Percentiles rank a stretch among this genome's conserved stretches.
Evolutionary conservation across 2,329 filamentous ascomycete genomes (phyloP).

Genomic region (Fusarium miscanthi): DNA sequence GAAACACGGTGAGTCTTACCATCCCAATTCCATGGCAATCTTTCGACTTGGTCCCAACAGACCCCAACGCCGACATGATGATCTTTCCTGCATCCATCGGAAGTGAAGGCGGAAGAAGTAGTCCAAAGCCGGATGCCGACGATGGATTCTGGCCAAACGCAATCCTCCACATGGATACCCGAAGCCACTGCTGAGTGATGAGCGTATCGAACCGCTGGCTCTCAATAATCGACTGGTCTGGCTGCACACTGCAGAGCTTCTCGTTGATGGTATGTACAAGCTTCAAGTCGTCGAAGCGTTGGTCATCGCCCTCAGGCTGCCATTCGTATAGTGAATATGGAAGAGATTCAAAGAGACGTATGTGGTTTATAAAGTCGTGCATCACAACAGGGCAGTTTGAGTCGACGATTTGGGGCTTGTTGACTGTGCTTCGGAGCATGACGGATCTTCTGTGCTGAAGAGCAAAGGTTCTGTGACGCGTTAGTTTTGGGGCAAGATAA

Average conservation of each 20-base stretch:
- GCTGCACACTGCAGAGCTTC: conserved; percentile 43
- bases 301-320: conserved; percentile 38
- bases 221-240: conserved; percentile 45
- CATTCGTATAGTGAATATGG: conserved; percentile 48
- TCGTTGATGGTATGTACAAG: conserved; percentile 44
- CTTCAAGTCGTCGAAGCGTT: conserved; percentile 34
- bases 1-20: conserved; percentile 12
- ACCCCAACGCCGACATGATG: conserved; percentile 43
- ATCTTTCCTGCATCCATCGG: conserved; percentile 48
- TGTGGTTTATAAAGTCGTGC: conserved; percentile 51
- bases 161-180: conserved; percentile 49
- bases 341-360: conserved; percentile 47
- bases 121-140: conserved; percentile 28
- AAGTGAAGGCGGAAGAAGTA: conserved; percentile 34
- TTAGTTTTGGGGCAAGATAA: rapidly evolving
- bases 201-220: conserved; percentile 50
- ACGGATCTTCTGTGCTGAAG: conserved; percentile 47
- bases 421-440: conserved; percentile 46
- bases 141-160: conserved; percentile 45
- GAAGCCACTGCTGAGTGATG: conserved; percentile 50
- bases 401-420: conserved; percentile 47
- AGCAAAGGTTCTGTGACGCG: conserved; percentile 42
- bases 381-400: conserved; percentile 49
- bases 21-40: conserved; percentile 50
- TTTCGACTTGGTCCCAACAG: conserved; percentile 44